Base-by-base conservation (phyloP, 2,329 filamentous ascomycete genomes). In the Alternaria arbusti region DNA sequence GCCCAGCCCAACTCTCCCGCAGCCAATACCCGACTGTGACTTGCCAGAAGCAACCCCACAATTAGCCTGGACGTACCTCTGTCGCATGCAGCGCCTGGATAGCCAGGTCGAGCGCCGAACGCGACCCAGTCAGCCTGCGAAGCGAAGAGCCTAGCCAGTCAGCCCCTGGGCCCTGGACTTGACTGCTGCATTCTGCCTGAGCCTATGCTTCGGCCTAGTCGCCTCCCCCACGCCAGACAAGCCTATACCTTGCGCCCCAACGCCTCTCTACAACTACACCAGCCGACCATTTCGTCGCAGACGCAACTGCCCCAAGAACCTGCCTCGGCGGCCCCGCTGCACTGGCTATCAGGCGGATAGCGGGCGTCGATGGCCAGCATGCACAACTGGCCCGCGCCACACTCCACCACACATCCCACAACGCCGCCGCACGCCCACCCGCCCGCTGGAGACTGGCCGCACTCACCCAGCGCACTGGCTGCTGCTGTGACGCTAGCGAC, bases 291-390 rank as follows among this genome's bases (percentile, higher is more conserved):
- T 40, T 36, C 36, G 45, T 65, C 65, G 63, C 61, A 61, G 40
- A 47, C 43, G 17, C 32, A 28, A 32, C 10, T 30, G 28, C 46
- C 2, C 28, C 23, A 55, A 32, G 36, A 23, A 32, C 32, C 57
- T 67, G 64, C 55, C 46, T 65, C 43, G 62, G 66, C 52, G 36
- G 64, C 64, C 58, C 60, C 58, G 57, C 64, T 49, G 50, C 50
- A 55, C 57, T 60, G 61, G 63, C 64, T 43, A 63, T 61, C 54
- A 44, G 64, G 62, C 61, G 61, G 58, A 60, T 54, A 63, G 65
- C 59, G 61, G 66, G 56, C 64, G 64, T 66, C 69, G 60, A 77
- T 77, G 73, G 70, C 71, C 69, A 74, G 72, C 71, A 69, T 64
- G 64, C 62, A 68, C 60, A 13, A 50, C 55, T 57, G 56, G 54